phyloP scores from a whole-genome alignment of 2,329 filamentous ascomycete genomes.

The Ceratocystis lukuohia region DNA sequence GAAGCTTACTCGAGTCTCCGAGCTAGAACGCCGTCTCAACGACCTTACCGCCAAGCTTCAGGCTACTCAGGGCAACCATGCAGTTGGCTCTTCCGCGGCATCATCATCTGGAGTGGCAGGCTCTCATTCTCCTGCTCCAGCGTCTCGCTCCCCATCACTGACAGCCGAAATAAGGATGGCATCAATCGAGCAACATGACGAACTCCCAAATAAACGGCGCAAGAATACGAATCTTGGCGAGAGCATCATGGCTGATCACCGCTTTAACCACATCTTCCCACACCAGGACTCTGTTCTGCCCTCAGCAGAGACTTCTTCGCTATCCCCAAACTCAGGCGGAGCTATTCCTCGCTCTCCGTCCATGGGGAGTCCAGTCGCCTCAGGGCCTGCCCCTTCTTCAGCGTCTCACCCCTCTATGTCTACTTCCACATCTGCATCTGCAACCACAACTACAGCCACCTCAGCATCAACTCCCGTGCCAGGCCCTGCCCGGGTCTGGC shows the following conservation, averaged over 20 bases:
- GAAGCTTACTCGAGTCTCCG: slow-evolving; percentile 37
- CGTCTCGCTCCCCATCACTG: background rate
- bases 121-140: background rate
- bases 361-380: background rate
- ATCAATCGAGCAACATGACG: background rate
- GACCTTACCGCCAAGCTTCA: slow-evolving; percentile 35
- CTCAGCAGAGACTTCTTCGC: background rate
- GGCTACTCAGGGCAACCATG: background rate
- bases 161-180: background rate
- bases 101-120: background rate
- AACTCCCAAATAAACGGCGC: background rate
- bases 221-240: background rate
- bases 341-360: background rate
- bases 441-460: slow-evolving; percentile 14
- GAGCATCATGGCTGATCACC: background rate
- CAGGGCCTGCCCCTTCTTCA: background rate
- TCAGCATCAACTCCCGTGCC: slow-evolving; percentile 18
- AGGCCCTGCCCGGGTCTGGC: slow-evolving; percentile 15
- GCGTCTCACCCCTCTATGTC: slow-evolving; percentile 7
- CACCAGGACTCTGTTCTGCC: background rate
- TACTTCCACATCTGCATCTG: background rate
- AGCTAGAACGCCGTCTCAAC: slow-evolving; percentile 38
- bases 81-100: background rate
- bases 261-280: slow-evolving; percentile 11
- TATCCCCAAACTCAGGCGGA: background rate